phyloP scores from a whole-genome alignment of 352 stramenopile species.

The Pythium sukuiense region DNA sequence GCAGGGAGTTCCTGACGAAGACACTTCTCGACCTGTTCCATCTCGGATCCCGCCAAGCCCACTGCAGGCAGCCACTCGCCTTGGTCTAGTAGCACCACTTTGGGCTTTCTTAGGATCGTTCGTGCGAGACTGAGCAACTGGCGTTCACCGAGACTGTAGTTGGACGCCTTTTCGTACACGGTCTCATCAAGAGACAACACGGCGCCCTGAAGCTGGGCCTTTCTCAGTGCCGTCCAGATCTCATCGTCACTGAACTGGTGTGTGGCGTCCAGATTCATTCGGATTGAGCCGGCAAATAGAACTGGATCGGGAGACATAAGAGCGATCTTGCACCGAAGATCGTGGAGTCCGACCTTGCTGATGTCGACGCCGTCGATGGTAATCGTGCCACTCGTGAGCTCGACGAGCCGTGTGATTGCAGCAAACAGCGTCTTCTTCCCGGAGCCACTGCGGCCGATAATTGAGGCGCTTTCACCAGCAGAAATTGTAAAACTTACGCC shows the following conservation, averaged over 20 bases:
- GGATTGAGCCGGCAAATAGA: slow-evolving; percentile 85
- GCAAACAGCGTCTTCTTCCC: slow-evolving; percentile 40
- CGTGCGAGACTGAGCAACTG: slow-evolving; percentile 94
- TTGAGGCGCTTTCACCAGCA: slow-evolving; percentile 24
- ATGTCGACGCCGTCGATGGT: slow-evolving; percentile 86
- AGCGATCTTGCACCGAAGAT: slow-evolving; percentile 31
- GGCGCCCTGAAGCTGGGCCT: slow-evolving; percentile 26
- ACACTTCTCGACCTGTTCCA: slow-evolving; percentile 31
- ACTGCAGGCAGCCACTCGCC: slow-evolving; percentile 4
- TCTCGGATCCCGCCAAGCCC: neutral
- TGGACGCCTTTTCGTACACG: slow-evolving; percentile 86
- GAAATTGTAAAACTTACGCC: slow-evolving; percentile 29
- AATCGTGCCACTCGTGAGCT: slow-evolving; percentile 48
- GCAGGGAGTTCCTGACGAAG: slow-evolving; percentile 31
- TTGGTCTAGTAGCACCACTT: slow-evolving; percentile 37
- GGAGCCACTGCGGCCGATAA: slow-evolving; percentile 21
- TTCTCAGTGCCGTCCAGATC: slow-evolving; percentile 33
- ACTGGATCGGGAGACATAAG: slow-evolving; percentile 83
- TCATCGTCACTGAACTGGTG: slow-evolving; percentile 52
- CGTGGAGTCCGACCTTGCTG: slow-evolving; percentile 30
- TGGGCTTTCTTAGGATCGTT: slow-evolving; percentile 83
- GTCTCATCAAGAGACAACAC: slow-evolving; percentile 67
- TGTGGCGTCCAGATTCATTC: slow-evolving; percentile 89
- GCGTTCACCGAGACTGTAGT: slow-evolving; percentile 92
- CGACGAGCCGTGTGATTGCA: slow-evolving; percentile 34